Conservation (phyloP, 2,329 filamentous ascomycete species). For the Orbilia blumenaviensis region DNA sequence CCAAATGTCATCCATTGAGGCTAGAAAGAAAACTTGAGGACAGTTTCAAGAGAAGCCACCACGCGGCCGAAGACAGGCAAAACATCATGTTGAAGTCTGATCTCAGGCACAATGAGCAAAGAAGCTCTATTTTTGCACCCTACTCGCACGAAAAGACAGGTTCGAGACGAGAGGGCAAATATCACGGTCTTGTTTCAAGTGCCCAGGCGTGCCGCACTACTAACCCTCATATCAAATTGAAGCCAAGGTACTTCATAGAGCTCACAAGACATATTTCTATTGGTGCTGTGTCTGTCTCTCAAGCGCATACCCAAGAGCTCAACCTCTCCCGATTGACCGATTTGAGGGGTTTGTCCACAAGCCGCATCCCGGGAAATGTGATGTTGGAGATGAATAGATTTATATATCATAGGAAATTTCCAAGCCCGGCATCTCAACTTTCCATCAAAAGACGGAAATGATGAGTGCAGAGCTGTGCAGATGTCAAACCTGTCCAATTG, state of each 20-base stretch:
- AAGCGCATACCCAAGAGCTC: not conserved
- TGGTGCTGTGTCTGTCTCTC: not conserved
- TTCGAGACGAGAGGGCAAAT: not conserved
- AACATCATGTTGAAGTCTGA: not conserved
- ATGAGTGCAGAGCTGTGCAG: not conserved
- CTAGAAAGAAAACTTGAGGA: not conserved
- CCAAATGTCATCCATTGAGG: not conserved
- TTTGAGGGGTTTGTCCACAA: not conserved
- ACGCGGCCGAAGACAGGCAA: not conserved
- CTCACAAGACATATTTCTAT: not conserved
- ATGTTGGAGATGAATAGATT: not conserved
- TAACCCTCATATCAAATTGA: slow-evolving; percentile 10
- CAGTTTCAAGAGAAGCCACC: slow-evolving; percentile 2
- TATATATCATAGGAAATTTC: not conserved
- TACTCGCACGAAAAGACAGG: not conserved
- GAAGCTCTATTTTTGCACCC: not conserved
- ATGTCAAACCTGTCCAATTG: not conserved
- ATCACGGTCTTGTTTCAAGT: not conserved
- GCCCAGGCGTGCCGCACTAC: not conserved
- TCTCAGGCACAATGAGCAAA: not conserved
- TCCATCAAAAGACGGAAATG: not conserved
- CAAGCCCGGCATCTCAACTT: not conserved
- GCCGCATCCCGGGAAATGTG: not conserved
- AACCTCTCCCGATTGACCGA: not conserved
- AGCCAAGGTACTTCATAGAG: not conserved